These are phyloP conservation scores for Carpinus viminea DNA, from an alignment of 306 rosid species.

Conservation along the genomic window DNA sequence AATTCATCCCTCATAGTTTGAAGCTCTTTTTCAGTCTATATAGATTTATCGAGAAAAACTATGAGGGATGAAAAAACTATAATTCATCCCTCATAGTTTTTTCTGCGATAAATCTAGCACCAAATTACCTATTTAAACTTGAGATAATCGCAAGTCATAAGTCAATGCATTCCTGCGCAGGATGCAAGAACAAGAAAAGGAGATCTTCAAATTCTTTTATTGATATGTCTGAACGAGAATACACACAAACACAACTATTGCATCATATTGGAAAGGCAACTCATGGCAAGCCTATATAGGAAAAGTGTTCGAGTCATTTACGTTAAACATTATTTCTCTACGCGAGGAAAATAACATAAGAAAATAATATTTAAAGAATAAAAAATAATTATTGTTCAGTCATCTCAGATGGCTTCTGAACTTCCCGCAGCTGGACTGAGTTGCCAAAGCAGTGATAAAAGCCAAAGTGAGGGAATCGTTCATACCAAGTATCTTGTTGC, in stretches of 20 bases:
- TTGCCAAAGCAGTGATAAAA: slow-evolving; percentile 82
- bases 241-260: not conserved
- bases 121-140: not conserved
- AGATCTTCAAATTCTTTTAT: not conserved
- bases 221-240: not conserved
- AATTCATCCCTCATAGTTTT: not conserved
- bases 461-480: slow-evolving; percentile 85
- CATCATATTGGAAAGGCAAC: not conserved
- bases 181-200: not conserved
- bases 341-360: no score
- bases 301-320: not conserved
- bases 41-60: no score
- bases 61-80: no score
- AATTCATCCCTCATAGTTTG: no score
- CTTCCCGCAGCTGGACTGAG: slow-evolving; percentile 87
- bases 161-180: not conserved
- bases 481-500: slow-evolving; percentile 87
- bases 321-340: not conserved
- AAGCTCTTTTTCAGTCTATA: no score
- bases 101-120: not conserved
- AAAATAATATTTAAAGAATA: not conserved
- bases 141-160: not conserved
- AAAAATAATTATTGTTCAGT: not conserved
- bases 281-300: not conserved
- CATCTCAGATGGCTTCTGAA: slow-evolving; percentile 62